phyloP scores from a whole-genome alignment of 2,329 filamentous ascomycete genomes.

The Pseudogymnoascus sp. region DNA sequence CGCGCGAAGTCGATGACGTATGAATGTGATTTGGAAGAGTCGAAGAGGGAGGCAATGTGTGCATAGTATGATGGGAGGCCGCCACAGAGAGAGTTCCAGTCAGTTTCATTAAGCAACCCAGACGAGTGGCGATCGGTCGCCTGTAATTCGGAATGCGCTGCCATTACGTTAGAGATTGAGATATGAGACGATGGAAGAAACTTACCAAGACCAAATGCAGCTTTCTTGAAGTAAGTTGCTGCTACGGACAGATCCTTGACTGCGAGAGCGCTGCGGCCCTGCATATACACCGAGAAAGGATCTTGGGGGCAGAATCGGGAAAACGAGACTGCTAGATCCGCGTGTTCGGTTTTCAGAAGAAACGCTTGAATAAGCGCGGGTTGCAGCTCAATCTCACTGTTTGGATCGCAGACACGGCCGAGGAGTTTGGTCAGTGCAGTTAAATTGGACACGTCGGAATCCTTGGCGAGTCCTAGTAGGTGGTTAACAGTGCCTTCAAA shows the following conservation, averaged over 20 bases:
- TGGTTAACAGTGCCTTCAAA: conserved; percentile 55
- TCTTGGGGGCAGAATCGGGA: conserved; percentile 49
- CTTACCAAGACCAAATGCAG: conserved; percentile 76
- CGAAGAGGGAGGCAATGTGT: conserved; percentile 77
- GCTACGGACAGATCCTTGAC: conserved; percentile 68
- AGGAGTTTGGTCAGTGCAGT: conserved; percentile 60
- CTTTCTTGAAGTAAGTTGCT: conserved; percentile 70
- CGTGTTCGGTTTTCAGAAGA: conserved; percentile 50
- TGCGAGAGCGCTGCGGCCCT: conserved; percentile 70
- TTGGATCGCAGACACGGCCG: conserved; percentile 55
- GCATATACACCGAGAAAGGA: conserved; percentile 70
- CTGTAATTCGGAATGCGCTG: conserved; percentile 23
- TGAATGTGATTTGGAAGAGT: conserved; percentile 67
- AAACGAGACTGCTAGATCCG: conserved; percentile 54
- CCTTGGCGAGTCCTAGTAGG: conserved; percentile 53
- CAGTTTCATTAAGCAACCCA: conserved; percentile 67
- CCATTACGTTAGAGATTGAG: conserved; percentile 13
- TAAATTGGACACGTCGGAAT: conserved; percentile 44
- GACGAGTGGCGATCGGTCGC: conserved; percentile 45
- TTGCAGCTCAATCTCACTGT: conserved; percentile 59
- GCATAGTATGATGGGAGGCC: conserved; percentile 80
- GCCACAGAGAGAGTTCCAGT: conserved; percentile 61
- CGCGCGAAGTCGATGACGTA: conserved; percentile 79
- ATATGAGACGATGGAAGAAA: conserved; percentile 17
- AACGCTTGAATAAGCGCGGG: conserved; percentile 55